Evolutionary conservation across 2,329 filamentous ascomycete genomes (phyloP).

Genomic region (Annulohypoxylon truncatum): DNA sequence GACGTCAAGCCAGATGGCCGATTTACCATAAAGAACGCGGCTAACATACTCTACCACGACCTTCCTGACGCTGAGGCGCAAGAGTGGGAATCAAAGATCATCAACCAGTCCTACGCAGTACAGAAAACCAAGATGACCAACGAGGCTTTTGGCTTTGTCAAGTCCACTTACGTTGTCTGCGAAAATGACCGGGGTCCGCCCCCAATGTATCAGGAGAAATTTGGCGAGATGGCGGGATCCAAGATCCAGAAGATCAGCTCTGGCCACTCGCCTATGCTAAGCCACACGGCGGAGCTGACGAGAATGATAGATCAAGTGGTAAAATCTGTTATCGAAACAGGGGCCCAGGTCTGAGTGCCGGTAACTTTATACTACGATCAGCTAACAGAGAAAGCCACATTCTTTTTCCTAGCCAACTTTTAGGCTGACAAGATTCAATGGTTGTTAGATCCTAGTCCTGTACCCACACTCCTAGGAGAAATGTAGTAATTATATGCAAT

Average conservation of each 20-base stretch:
- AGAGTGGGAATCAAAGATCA: constrained; percentile 3
- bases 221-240: background rate
- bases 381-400: too few species aligned
- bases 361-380: too few species aligned
- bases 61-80: background rate
- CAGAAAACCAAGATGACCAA: constrained; percentile 1
- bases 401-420: too few species aligned
- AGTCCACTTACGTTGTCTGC: constrained; percentile 16
- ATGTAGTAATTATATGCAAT: too few species aligned
- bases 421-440: too few species aligned
- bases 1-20: background rate
- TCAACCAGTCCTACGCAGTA: constrained; percentile 2
- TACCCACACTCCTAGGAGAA: too few species aligned
- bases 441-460: too few species aligned
- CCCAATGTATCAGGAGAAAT: constrained; percentile 5
- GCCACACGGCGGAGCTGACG: background rate
- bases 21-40: background rate
- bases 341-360: background rate
- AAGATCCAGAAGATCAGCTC: background rate
- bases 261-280: constrained; percentile 7
- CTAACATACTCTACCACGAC: constrained; percentile 1
- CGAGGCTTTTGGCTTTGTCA: background rate
- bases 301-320: background rate
- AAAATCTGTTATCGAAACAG: background rate
- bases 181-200: background rate